Conservation (phyloP, 2,329 filamentous ascomycete species). For the Fusarium abutilonis region DNA sequence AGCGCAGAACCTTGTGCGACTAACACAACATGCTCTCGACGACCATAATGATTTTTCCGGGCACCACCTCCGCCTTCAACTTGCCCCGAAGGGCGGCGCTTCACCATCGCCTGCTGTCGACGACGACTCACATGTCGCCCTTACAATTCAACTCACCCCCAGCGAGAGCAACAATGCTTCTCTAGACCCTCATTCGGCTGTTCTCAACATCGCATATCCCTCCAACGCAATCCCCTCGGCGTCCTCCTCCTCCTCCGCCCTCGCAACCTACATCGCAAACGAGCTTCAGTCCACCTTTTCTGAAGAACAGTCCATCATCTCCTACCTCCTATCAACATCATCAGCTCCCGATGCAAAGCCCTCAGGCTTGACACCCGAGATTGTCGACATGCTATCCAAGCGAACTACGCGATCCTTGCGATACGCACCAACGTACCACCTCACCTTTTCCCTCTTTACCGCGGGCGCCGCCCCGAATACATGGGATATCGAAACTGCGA, state of each 20-base stretch:
- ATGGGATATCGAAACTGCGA: constrained; percentile 88
- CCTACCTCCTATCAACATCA: constrained; percentile 73
- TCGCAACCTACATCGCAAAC: constrained; percentile 81
- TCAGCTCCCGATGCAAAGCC: constrained; percentile 57
- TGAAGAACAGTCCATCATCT: constrained; percentile 89
- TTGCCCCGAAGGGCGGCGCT: constrained; percentile 45
- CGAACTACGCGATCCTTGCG: constrained; percentile 87
- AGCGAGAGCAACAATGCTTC: constrained; percentile 69
- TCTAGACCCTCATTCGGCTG: constrained; percentile 74
- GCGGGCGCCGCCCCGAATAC: constrained; percentile 79
- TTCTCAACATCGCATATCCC: constrained; percentile 81
- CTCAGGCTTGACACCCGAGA: constrained; percentile 60
- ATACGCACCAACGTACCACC: constrained; percentile 91
- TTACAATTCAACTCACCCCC: constrained; percentile 76
- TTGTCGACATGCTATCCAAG: constrained; percentile 67
- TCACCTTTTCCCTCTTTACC: constrained; percentile 95
- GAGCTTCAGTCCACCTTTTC: constrained; percentile 81
- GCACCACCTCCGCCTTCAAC: constrained; percentile 74
- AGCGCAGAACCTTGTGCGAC: constrained; percentile 75
- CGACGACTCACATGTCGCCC: constrained; percentile 64
- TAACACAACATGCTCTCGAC: constrained; percentile 88
- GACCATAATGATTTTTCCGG: constrained; percentile 86
- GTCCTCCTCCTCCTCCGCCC: constrained; percentile 74
- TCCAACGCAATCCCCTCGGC: constrained; percentile 72
- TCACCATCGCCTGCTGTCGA: constrained; percentile 41